Percentiles rank a stretch among this genome's conserved stretches.
These are phyloP conservation scores for Cryptococcus wingfieldii DNA, from an alignment of 1,284 basidiomycete species.

Conservation along the genomic window DNA sequence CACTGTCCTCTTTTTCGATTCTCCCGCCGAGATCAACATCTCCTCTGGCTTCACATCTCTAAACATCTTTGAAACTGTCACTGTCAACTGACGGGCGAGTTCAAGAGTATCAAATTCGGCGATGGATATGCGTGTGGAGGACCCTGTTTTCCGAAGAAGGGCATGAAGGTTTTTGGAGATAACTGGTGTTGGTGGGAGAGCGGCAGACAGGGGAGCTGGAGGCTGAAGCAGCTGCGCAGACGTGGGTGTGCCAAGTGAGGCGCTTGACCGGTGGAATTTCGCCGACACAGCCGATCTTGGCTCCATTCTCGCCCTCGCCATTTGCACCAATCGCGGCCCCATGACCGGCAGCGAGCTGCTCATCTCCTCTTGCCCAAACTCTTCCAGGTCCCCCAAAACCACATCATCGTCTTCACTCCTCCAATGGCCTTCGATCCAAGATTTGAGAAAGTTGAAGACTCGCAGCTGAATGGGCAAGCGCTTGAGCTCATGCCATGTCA, in stretches of 20 bases:
- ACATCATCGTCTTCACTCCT: constrained; percentile 58
- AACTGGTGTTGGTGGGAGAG: constrained; percentile 57
- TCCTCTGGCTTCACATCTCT: constrained; percentile 86
- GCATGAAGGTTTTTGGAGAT: constrained; percentile 77
- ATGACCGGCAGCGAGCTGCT: constrained; percentile 39
- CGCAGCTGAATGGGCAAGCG: constrained; percentile 81
- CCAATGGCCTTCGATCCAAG: constrained; percentile 92
- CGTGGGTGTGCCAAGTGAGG: neutral
- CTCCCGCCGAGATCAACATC: constrained; percentile 67
- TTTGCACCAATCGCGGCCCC: constrained; percentile 35
- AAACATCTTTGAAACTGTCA: constrained; percentile 85
- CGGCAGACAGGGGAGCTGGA: constrained; percentile 2
- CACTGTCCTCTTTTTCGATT: constrained; percentile 52
- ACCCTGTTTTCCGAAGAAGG: constrained; percentile 34
- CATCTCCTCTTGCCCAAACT: constrained; percentile 44
- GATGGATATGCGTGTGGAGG: constrained; percentile 58
- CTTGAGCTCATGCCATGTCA: constrained; percentile 78
- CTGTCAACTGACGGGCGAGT: constrained; percentile 87
- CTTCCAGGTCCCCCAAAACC: constrained; percentile 45
- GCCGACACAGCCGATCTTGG: neutral
- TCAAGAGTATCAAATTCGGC: constrained; percentile 94
- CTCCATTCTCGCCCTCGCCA: constrained; percentile 11
- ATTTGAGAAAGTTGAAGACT: constrained; percentile 85
- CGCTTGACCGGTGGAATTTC: neutral
- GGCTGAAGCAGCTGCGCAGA: constrained; percentile 9